phyloP scores from a whole-genome alignment of 495 filamentous ascomycete species.

The Aspergillus cavernicola region DNA sequence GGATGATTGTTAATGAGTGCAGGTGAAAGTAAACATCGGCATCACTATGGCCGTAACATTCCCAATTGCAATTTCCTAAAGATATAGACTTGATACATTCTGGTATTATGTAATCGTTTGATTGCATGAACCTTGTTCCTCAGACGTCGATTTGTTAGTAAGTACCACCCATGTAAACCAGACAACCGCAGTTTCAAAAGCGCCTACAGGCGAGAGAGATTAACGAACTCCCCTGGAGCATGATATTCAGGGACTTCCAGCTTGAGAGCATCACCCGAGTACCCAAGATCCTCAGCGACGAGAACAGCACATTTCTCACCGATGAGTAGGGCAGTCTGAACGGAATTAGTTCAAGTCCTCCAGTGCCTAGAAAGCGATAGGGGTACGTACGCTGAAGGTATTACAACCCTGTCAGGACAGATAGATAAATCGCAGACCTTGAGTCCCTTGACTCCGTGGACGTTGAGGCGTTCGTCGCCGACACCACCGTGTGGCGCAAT shows the following conservation, averaged over 20 bases:
- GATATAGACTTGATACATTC: no score
- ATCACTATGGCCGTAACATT: no score
- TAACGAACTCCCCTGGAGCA: conserved; percentile 48
- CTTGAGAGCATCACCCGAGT: conserved; percentile 66
- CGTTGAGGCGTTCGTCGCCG: conserved; percentile 73
- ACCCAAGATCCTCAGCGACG: conserved; percentile 72
- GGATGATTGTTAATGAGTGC: no score
- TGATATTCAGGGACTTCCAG: conserved; percentile 70
- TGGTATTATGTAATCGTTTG: no score
- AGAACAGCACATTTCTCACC: conserved; percentile 76
- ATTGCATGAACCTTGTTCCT: no score
- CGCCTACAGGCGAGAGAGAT: neutral
- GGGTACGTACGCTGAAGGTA: conserved; percentile 52
- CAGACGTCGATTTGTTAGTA: no score
- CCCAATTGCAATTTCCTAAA: no score
- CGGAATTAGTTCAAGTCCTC: no score
- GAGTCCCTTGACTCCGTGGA: conserved; percentile 74
- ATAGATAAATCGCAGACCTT: conserved; percentile 81
- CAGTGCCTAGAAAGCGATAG: no score
- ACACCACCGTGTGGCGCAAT: conserved; percentile 75
- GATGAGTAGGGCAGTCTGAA: conserved; percentile 70
- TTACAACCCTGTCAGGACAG: conserved; percentile 83
- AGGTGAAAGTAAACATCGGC: no score
- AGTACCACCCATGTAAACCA: no score
- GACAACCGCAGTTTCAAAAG: no score